Percentiles rank a stretch among this genome's conserved stretches.
Evolutionary conservation across 1,284 basidiomycete species (phyloP).

Genomic region (Microbotryum scabiosae): DNA sequence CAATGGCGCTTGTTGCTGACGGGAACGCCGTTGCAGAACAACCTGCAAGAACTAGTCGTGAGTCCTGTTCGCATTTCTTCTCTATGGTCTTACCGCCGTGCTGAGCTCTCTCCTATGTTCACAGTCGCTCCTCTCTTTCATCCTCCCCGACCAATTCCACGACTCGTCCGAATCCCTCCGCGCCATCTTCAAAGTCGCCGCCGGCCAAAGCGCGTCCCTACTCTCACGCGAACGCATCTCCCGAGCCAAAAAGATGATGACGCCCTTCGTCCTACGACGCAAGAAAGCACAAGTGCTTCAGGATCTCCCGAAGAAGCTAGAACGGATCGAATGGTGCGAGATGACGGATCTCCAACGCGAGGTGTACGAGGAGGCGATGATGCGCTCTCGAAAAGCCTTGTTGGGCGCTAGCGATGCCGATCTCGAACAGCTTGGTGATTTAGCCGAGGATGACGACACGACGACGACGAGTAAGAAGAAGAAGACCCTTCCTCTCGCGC

Average conservation of each 20-base stretch:
- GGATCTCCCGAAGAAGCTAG: constrained; percentile 84
- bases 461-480: constrained; percentile 32
- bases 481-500: constrained; percentile 12
- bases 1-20: constrained; percentile 88
- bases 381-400: constrained; percentile 73
- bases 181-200: constrained; percentile 94
- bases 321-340: constrained; percentile 86
- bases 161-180: constrained; percentile 64
- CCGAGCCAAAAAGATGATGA: constrained; percentile 94
- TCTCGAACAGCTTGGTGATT: constrained; percentile 36
- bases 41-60: constrained; percentile 87
- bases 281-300: constrained; percentile 90
- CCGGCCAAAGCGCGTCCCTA: constrained; percentile 75
- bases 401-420: constrained; percentile 47
- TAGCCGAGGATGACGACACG: constrained; percentile 31
- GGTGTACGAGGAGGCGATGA: constrained; percentile 77
- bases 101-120: constrained; percentile 12
- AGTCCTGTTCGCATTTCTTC: constrained; percentile 39
- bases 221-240: constrained; percentile 58
- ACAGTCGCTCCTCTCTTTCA: constrained; percentile 96
- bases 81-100: background rate
- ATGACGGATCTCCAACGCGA: constrained; percentile 76
- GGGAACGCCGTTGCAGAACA: constrained; percentile 81
- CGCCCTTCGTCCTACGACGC: constrained; percentile 90
- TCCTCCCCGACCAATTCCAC: constrained; percentile 82